Percentiles rank a stretch among this genome's conserved stretches.
phyloP scores from a whole-genome alignment of 2,329 filamentous ascomycete species.

The Hypocreales sp. region DNA sequence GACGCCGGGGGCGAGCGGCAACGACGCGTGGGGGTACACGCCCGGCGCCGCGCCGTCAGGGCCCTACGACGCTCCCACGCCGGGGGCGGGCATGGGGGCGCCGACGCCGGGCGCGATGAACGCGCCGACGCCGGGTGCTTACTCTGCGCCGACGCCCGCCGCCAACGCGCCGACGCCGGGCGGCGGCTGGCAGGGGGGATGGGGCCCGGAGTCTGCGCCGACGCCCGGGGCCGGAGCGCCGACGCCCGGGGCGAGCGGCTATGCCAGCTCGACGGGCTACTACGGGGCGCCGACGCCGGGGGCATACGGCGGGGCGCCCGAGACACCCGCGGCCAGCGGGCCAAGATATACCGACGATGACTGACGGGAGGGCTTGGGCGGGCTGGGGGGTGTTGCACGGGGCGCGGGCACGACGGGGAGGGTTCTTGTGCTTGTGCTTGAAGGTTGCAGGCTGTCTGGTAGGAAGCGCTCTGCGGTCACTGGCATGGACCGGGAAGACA shows the following conservation, averaged over 20 bases:
- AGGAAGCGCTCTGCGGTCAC: too few relatives aligned
- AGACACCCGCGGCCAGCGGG: constrained; percentile 45
- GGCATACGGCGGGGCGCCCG: constrained; percentile 37
- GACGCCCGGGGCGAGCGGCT: constrained; percentile 53
- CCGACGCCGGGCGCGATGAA: constrained; percentile 47
- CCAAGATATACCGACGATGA: constrained; percentile 39
- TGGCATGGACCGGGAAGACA: too few relatives aligned
- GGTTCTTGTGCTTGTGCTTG: too few relatives aligned
- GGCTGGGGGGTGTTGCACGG: background rate
- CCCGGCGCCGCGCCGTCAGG: constrained; percentile 28
- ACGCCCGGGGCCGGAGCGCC: constrained; percentile 52
- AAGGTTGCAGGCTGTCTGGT: too few relatives aligned
- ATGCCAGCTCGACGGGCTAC: constrained; percentile 8
- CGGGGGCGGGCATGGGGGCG: constrained; percentile 40
- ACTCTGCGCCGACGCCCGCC: constrained; percentile 47
- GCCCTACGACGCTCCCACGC: constrained; percentile 56
- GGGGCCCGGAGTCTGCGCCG: constrained; percentile 47
- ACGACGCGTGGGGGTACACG: constrained; percentile 45
- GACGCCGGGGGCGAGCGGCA: constrained; percentile 40
- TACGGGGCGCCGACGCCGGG: constrained; percentile 51
- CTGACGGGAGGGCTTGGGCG: constrained; percentile 2
- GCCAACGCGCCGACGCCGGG: constrained; percentile 56
- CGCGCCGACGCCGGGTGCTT: constrained; percentile 58
- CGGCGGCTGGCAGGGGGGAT: constrained; percentile 42
- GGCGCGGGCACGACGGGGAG: too few relatives aligned